These are phyloP conservation scores for Entophlyctis helioformis DNA, from an alignment of 192 early-diverging fungal genomes.

Conservation along the genomic window DNA sequence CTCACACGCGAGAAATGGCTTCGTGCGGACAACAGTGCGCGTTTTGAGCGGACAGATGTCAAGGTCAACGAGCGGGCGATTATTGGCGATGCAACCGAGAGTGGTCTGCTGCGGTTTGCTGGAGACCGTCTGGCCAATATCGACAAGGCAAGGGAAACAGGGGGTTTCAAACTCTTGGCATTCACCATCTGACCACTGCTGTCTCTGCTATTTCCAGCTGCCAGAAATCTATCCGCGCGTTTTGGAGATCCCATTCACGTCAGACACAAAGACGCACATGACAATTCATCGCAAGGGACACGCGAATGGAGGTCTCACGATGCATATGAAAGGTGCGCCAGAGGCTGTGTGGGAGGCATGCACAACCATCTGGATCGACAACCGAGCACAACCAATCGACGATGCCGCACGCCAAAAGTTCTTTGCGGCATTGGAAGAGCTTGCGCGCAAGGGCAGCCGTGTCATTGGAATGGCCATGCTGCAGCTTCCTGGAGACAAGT, in stretches of 20 bases:
- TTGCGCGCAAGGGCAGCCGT: conserved; percentile 75
- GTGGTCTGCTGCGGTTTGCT: conserved; percentile 63
- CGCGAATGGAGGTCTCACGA: conserved; percentile 51
- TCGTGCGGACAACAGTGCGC: conserved; percentile 17
- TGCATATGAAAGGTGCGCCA: conserved; percentile 83
- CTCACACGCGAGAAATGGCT: too few species aligned
- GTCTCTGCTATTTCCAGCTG: background rate
- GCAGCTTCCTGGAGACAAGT: conserved; percentile 52
- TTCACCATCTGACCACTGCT: background rate
- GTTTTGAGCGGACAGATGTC: conserved; percentile 17
- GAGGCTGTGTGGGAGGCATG: conserved; percentile 76
- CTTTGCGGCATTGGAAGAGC: conserved; percentile 57
- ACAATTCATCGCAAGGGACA: conserved; percentile 75
- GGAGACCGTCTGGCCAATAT: conserved; percentile 56
- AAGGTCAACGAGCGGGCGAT: conserved; percentile 8
- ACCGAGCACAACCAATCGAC: conserved; percentile 40
- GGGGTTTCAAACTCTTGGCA: background rate
- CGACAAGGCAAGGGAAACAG: conserved; percentile 33
- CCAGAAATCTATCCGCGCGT: conserved; percentile 22
- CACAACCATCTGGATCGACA: conserved; percentile 48
- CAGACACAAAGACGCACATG: conserved; percentile 82
- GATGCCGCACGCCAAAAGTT: conserved; percentile 39
- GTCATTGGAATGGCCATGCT: conserved; percentile 83
- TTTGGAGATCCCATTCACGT: conserved; percentile 92
- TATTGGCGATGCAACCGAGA: conserved; percentile 79